Evolutionary conservation across 2,329 filamentous ascomycete species (phyloP).

Genomic region (Juglanconis sp.): DNA sequence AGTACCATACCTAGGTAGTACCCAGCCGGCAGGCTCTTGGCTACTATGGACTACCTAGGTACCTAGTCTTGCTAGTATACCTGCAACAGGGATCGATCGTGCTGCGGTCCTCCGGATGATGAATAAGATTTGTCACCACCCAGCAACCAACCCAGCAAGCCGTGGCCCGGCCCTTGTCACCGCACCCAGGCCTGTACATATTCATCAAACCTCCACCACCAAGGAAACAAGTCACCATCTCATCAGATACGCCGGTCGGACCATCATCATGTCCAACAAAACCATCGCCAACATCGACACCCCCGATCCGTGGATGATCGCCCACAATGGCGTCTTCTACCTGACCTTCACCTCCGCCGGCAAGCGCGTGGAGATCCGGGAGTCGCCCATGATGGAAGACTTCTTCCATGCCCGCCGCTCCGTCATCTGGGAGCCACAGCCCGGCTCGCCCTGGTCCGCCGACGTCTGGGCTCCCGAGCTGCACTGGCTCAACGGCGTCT

Average conservation of each 20-base stretch:
- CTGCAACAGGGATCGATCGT: too few relatives aligned
- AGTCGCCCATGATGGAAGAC: slow-evolving; percentile 27
- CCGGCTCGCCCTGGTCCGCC: slow-evolving; percentile 7
- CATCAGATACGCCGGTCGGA: too few relatives aligned
- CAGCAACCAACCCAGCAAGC: too few relatives aligned
- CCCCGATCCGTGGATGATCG: slow-evolving; percentile 30
- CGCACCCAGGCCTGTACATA: background rate
- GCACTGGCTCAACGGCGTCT: slow-evolving; percentile 11
- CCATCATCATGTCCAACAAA: slow-evolving; percentile 25
- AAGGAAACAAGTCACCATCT: background rate
- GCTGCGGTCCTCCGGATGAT: too few relatives aligned
- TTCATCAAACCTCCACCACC: too few relatives aligned
- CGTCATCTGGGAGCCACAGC: slow-evolving; percentile 13
- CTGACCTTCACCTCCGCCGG: slow-evolving; percentile 26
- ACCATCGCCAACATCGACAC: slow-evolving; percentile 28
- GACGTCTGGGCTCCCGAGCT: slow-evolving; percentile 52
- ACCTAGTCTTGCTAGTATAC: too few relatives aligned
- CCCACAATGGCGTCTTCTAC: slow-evolving; percentile 23
- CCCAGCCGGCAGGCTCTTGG: too few relatives aligned
- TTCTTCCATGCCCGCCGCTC: slow-evolving; percentile 25
- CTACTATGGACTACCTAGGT: too few relatives aligned
- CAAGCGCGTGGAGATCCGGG: slow-evolving; percentile 34
- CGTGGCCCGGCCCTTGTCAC: too few relatives aligned
- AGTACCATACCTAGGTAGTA: too few relatives aligned
- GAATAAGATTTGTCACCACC: too few relatives aligned